Evolutionary conservation across 2,329 filamentous ascomycete genomes (phyloP).

Genomic region (Talaromyces sp.): DNA sequence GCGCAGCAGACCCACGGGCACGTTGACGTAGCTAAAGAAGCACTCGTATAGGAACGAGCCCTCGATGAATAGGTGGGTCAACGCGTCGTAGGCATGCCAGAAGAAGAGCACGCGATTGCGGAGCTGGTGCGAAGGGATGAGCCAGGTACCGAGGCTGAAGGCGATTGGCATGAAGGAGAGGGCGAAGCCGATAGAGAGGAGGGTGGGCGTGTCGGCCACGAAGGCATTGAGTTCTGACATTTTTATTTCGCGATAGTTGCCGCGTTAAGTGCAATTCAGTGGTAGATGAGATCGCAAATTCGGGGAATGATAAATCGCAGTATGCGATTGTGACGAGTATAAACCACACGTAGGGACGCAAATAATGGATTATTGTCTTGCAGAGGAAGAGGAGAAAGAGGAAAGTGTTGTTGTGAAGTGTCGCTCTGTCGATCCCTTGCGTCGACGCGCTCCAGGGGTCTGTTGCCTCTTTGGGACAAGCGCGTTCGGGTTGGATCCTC

Average conservation of each 20-base stretch:
- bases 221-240: slow-evolving; percentile 24
- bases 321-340: background rate
- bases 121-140: slow-evolving; percentile 52
- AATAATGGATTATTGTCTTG: background rate
- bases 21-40: slow-evolving; percentile 64
- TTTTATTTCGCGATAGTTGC: background rate
- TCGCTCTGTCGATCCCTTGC: background rate
- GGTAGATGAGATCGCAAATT: background rate
- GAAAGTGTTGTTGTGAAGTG: background rate
- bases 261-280: background rate
- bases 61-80: slow-evolving; percentile 89
- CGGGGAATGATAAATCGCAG: background rate
- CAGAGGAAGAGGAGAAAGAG: background rate
- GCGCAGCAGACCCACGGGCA: slow-evolving; percentile 26
- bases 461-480: background rate
- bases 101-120: slow-evolving; percentile 74
- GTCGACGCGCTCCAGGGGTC: background rate
- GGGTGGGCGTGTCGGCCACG: slow-evolving; percentile 41
- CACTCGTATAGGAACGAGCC: slow-evolving; percentile 90
- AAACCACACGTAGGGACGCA: background rate
- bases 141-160: slow-evolving; percentile 51
- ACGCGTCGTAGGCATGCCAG: slow-evolving; percentile 90
- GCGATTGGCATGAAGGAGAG: slow-evolving; percentile 47
- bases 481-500: background rate
- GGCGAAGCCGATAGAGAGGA: slow-evolving; percentile 52